These are phyloP conservation scores for Lumnitzera littorea DNA, from an alignment of 345 rosid species.

Conservation along the genomic window DNA sequence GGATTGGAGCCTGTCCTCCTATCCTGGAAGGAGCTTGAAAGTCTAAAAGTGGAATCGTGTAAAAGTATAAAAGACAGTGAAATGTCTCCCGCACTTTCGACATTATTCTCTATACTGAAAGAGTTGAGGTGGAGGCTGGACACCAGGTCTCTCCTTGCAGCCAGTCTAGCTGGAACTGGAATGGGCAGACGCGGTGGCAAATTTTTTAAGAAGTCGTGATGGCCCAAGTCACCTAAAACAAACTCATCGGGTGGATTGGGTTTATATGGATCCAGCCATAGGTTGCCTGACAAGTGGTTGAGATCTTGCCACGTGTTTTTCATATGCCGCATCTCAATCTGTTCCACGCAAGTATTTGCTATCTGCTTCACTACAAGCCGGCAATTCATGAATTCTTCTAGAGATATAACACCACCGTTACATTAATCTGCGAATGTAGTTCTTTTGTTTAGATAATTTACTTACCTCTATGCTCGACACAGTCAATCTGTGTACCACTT, in stretches of 20 bases:
- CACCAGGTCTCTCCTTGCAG: conserved; percentile 51
- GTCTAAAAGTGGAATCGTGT: conserved; percentile 58
- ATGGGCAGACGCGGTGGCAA: conserved; percentile 71
- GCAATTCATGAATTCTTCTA: too few relatives aligned
- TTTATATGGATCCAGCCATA: too few relatives aligned
- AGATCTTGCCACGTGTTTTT: too few relatives aligned
- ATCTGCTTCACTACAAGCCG: too few relatives aligned
- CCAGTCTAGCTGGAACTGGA: conserved; percentile 58
- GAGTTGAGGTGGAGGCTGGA: conserved; percentile 95
- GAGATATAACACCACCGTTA: too few relatives aligned
- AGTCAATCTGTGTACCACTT: too few relatives aligned
- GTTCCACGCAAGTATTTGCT: too few relatives aligned
- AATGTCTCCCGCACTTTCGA: conserved; percentile 59
- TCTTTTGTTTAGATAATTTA: too few relatives aligned
- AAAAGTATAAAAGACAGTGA: conserved; percentile 69
- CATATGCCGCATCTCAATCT: too few relatives aligned
- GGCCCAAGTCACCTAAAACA: background rate
- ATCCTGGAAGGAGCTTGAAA: conserved; percentile 67
- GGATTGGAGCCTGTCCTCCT: conserved; percentile 68
- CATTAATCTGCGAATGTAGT: too few relatives aligned
- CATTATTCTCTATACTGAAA: conserved; percentile 58
- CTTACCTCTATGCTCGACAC: too few relatives aligned
- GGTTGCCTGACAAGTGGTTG: background rate
- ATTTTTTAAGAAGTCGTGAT: conserved; percentile 50
- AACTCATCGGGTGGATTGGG: background rate